phyloP scores from a whole-genome alignment of 2,329 filamentous ascomycete species.

The Microcera coccophila region DNA sequence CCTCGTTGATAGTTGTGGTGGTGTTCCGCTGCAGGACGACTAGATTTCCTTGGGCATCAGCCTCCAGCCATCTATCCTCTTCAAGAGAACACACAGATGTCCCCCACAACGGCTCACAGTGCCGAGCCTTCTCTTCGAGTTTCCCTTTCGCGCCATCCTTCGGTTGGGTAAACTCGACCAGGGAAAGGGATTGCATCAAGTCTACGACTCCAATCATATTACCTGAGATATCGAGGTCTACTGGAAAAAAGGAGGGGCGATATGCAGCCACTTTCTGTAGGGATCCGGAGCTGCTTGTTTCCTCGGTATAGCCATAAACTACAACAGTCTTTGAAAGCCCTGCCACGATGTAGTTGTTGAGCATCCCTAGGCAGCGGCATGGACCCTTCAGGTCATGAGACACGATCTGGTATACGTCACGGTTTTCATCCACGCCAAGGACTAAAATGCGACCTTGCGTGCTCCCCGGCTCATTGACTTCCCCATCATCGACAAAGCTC shows the following conservation, averaged over 20 bases:
- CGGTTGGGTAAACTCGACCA: constrained; percentile 67
- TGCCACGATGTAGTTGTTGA: constrained; percentile 75
- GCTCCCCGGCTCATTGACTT: constrained; percentile 44
- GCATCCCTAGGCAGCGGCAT: constrained; percentile 72
- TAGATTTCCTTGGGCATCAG: constrained; percentile 85
- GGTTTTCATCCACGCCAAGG: constrained; percentile 73
- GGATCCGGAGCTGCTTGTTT: constrained; percentile 50
- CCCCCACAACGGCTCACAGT: constrained; percentile 77
- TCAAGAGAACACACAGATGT: constrained; percentile 73
- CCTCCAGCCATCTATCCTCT: constrained; percentile 71
- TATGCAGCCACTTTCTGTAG: constrained; percentile 72
- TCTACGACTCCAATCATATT: constrained; percentile 81
- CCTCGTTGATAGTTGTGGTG: constrained; percentile 69
- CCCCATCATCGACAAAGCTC: constrained; percentile 65
- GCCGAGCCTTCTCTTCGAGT: constrained; percentile 71
- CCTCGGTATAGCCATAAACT: constrained; percentile 54
- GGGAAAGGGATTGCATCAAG: constrained; percentile 84
- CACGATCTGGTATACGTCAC: constrained; percentile 67
- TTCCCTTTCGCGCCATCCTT: constrained; percentile 54
- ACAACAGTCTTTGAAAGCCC: constrained; percentile 85
- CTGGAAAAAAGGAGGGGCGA: constrained; percentile 76
- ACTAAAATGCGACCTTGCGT: constrained; percentile 73
- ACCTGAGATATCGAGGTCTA: constrained; percentile 71
- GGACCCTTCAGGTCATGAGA: constrained; percentile 70
- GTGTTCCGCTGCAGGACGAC: constrained; percentile 72